phyloP scores from a whole-genome alignment of 805 yeast genomes.

The Cyberlindnera saturnus region DNA sequence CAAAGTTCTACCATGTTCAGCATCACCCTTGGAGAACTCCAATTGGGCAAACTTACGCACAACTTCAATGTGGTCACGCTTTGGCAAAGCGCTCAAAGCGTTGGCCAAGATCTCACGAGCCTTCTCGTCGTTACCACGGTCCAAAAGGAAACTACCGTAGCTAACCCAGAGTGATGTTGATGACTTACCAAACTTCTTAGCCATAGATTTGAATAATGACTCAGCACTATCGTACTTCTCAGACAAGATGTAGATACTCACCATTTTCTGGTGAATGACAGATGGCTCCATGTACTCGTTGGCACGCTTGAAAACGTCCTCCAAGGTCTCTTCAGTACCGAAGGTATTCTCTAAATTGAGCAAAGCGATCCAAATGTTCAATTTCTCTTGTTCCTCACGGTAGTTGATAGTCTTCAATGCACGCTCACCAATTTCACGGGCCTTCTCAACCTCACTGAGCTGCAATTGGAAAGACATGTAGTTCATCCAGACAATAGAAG shows the following conservation, averaged over 20 bases:
- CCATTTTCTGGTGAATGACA: constrained; percentile 73
- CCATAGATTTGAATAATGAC: constrained; percentile 54
- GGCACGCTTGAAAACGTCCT: constrained; percentile 75
- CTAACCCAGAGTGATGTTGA: constrained; percentile 70
- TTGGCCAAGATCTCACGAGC: constrained; percentile 71
- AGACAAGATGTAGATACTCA: constrained; percentile 66
- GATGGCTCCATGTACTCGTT: constrained; percentile 89
- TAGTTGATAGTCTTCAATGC: constrained; percentile 86
- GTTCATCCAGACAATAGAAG: constrained; percentile 94
- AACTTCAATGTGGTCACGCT: constrained; percentile 68
- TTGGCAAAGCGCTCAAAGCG: constrained; percentile 67
- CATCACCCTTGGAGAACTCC: constrained; percentile 81
- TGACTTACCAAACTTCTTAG: constrained; percentile 74
- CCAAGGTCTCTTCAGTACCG: constrained; percentile 79
- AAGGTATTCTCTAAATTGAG: constrained; percentile 91
- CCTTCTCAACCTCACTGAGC: constrained; percentile 88
- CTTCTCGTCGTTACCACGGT: constrained; percentile 44
- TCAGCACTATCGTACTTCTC: constrained; percentile 71
- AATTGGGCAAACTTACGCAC: constrained; percentile 86
- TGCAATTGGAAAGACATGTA: constrained; percentile 97
- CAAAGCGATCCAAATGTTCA: constrained; percentile 94
- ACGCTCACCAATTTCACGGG: constrained; percentile 87
- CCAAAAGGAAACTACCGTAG: constrained; percentile 72
- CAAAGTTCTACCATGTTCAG: constrained; percentile 91
- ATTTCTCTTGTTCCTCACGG: constrained; percentile 88